Evolutionary conservation across 1,284 basidiomycete species (phyloP).

Genomic region (Ustilago nuda): DNA sequence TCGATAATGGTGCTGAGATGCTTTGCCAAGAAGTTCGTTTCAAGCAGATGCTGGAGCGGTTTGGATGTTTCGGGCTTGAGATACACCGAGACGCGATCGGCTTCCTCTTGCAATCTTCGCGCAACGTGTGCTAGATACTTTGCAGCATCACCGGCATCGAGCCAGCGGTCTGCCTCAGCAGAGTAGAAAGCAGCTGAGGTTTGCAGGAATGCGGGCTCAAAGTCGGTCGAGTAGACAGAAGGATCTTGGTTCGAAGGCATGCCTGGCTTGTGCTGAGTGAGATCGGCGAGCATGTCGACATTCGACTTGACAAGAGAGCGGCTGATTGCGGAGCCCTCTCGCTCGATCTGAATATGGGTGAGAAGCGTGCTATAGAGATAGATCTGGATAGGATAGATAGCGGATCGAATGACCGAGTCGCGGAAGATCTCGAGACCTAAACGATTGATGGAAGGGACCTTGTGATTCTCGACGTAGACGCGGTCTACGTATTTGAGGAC

Average conservation of each 20-base stretch:
- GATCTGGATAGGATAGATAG: constrained; percentile 78
- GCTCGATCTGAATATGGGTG: constrained; percentile 87
- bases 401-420: constrained; percentile 78
- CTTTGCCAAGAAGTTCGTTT: constrained; percentile 80
- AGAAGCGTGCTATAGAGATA: constrained; percentile 86
- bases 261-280: constrained; percentile 71
- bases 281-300: constrained; percentile 84
- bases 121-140: constrained; percentile 89
- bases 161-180: constrained; percentile 78
- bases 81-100: constrained; percentile 88
- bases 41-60: constrained; percentile 80
- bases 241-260: constrained; percentile 35
- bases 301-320: constrained; percentile 87
- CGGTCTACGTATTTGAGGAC: constrained; percentile 89
- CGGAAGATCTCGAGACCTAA: constrained; percentile 87
- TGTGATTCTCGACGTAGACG: constrained; percentile 62
- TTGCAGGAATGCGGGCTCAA: constrained; percentile 84
- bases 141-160: constrained; percentile 82
- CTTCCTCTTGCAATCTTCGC: constrained; percentile 83
- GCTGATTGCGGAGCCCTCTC: constrained; percentile 90
- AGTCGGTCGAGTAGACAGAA: constrained; percentile 84
- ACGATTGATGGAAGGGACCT: constrained; percentile 77
- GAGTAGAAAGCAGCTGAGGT: constrained; percentile 85
- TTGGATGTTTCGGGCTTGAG: constrained; percentile 80
- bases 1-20: constrained; percentile 82